Conservation (phyloP, 306 rosid species). For the Rosa persica region DNA sequence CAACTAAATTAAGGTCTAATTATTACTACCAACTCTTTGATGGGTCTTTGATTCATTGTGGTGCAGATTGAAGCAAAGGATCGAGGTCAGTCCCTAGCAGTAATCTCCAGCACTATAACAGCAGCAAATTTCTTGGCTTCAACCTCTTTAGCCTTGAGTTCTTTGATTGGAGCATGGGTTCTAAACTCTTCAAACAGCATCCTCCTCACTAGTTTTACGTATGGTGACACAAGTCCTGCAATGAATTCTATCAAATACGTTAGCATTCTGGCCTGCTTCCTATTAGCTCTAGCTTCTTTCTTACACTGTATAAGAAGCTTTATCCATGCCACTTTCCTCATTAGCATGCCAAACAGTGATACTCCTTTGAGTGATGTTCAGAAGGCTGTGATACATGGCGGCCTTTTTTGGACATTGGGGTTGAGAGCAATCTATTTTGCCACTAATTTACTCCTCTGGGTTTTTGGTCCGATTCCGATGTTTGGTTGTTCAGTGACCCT, state of each 20-base stretch:
- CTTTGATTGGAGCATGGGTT: conserved; percentile 20
- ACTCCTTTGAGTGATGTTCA: conserved; percentile 7
- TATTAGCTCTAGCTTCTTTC: conserved; percentile 14
- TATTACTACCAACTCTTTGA: neutral
- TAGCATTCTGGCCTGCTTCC: conserved; percentile 22
- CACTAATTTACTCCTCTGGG: conserved; percentile 12
- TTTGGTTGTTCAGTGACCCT: conserved; percentile 7
- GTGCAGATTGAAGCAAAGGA: conserved; percentile 20
- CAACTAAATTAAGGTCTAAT: neutral
- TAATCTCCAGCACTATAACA: conserved; percentile 16
- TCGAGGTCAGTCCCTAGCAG: conserved; percentile 15
- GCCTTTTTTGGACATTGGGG: conserved; percentile 17
- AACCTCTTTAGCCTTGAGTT: conserved; percentile 13
- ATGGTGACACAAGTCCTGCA: conserved; percentile 5
- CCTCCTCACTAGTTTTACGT: neutral
- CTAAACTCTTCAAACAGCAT: conserved; percentile 2
- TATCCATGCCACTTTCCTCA: conserved; percentile 23
- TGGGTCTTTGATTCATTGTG: neutral
- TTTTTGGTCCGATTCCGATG: conserved; percentile 18
- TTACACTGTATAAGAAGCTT: conserved; percentile 12
- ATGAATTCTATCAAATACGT: neutral
- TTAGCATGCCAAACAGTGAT: conserved; percentile 18
- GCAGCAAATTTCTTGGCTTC: conserved; percentile 23
- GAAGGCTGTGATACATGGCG: conserved; percentile 12
- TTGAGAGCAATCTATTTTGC: conserved; percentile 16